Conservation (phyloP, 2,329 filamentous ascomycete species). For the Emmonsiellopsis sp. region DNA sequence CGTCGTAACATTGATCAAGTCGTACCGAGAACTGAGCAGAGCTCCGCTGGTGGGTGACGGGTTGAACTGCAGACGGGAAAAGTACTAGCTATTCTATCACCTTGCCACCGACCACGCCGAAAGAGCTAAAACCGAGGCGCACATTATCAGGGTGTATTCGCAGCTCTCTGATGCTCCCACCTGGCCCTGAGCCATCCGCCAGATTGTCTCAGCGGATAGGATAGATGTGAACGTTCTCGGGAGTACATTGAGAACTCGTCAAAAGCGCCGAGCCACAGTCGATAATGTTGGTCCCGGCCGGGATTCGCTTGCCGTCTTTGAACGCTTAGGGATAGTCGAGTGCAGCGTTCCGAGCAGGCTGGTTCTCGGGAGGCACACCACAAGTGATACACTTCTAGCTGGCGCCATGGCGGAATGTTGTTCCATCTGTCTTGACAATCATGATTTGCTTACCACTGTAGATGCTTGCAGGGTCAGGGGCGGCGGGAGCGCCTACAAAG, state of each 20-base stretch:
- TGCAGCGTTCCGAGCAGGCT: constrained; percentile 11
- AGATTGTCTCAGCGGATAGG: constrained; percentile 24
- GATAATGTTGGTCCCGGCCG: constrained; percentile 22
- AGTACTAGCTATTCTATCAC: constrained; percentile 22
- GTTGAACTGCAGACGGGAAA: constrained; percentile 35
- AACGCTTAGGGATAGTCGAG: constrained; percentile 38
- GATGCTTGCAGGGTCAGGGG: constrained; percentile 32
- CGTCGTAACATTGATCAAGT: constrained; percentile 30
- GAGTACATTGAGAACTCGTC: constrained; percentile 27
- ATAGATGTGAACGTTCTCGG: constrained; percentile 30
- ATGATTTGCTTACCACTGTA: constrained; percentile 35
- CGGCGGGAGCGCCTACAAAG: constrained; percentile 34
- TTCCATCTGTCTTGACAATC: constrained; percentile 34
- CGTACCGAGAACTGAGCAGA: constrained; percentile 21
- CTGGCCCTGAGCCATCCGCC: constrained; percentile 13
- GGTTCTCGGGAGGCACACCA: constrained; percentile 28
- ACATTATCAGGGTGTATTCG: constrained; percentile 38
- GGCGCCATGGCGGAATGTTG: constrained; percentile 35
- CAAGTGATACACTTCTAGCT: constrained; percentile 42
- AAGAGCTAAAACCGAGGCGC: constrained; percentile 36
- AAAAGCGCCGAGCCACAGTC: constrained; percentile 29
- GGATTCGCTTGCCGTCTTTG: constrained; percentile 26
- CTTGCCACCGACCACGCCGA: constrained; percentile 17
- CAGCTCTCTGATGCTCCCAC: constrained; percentile 32
- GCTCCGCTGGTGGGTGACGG: not conserved